These are phyloP conservation scores for Colletotrichum tofieldiae DNA, from an alignment of 2,329 filamentous ascomycete genomes.

Conservation along the genomic window DNA sequence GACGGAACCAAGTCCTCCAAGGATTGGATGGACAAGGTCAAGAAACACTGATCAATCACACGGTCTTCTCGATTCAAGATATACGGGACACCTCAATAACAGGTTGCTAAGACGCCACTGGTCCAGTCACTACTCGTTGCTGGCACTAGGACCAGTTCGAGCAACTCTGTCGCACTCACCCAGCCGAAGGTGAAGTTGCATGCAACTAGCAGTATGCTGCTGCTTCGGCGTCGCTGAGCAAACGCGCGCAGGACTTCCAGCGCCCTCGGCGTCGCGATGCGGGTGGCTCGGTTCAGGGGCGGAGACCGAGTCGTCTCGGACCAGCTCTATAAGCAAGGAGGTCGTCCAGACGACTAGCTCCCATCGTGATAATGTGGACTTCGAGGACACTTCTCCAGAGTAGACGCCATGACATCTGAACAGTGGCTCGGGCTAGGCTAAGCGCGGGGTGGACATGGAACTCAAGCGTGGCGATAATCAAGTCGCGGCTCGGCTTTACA, in stretches of 20 bases:
- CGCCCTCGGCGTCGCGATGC: not conserved
- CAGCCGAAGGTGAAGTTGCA: not conserved
- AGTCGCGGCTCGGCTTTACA: slow-evolving; percentile 32
- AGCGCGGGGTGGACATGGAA: not conserved
- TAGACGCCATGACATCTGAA: not conserved
- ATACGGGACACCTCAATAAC: not conserved
- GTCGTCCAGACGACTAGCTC: not conserved
- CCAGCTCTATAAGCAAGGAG: not conserved
- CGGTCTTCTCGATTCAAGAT: not conserved
- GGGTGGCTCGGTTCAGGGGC: not conserved
- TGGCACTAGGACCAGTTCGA: not conserved
- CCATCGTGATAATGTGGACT: not conserved
- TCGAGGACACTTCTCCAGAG: not conserved
- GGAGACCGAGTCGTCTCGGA: slow-evolving; percentile 21
- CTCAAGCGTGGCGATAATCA: not conserved
- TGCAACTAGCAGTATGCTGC: not conserved
- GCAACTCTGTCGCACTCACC: not conserved
- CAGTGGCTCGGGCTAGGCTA: not conserved
- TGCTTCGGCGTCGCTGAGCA: not conserved
- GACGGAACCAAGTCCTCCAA: slow-evolving; percentile 80
- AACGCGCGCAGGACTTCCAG: not conserved
- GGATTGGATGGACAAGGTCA: slow-evolving; percentile 77
- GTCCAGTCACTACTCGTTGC: not conserved
- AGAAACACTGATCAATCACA: slow-evolving; percentile 50
- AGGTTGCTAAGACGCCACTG: not conserved